These are phyloP conservation scores for Pythium dissotocum DNA, from an alignment of 352 stramenopile species.

Conservation along the genomic window DNA sequence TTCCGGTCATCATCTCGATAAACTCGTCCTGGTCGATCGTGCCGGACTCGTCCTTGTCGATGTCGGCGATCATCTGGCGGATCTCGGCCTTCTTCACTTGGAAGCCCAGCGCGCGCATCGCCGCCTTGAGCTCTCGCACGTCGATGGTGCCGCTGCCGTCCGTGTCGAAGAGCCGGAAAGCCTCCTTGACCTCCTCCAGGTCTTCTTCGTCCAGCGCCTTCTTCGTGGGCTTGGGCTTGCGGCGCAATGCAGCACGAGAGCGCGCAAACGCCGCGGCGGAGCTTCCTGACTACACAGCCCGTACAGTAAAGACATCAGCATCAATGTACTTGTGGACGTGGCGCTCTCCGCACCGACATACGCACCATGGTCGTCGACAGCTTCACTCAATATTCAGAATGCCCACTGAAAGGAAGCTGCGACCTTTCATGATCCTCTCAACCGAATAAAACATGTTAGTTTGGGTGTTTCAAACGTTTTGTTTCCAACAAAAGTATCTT, in stretches of 20 bases:
- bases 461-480: not conserved
- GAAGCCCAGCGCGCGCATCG: slow-evolving; percentile 93
- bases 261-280: slow-evolving; percentile 30
- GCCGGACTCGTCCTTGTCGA: slow-evolving; percentile 93
- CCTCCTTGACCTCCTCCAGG: slow-evolving; percentile 93
- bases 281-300: slow-evolving; percentile 21
- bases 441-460: slow-evolving; percentile 1
- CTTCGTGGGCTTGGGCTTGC: slow-evolving; percentile 50
- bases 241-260: slow-evolving; percentile 26
- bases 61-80: slow-evolving; percentile 90
- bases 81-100: slow-evolving; percentile 94
- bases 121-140: slow-evolving; percentile 93
- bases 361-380: not conserved
- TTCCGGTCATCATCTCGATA: slow-evolving; percentile 94
- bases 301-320: not conserved
- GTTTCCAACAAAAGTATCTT: slow-evolving; percentile 16
- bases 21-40: slow-evolving; percentile 93
- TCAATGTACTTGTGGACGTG: not conserved
- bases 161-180: slow-evolving; percentile 94
- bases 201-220: slow-evolving; percentile 91
- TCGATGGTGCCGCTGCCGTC: slow-evolving; percentile 91
- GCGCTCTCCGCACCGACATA: not conserved
- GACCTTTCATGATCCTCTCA: slow-evolving; percentile 30
- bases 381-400: not conserved
- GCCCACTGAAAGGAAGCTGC: not conserved